Percentiles rank a stretch among this genome's conserved stretches.
Evolutionary conservation across 2,329 filamentous ascomycete species (phyloP).

Genomic region (Cordyceps farinosa): DNA sequence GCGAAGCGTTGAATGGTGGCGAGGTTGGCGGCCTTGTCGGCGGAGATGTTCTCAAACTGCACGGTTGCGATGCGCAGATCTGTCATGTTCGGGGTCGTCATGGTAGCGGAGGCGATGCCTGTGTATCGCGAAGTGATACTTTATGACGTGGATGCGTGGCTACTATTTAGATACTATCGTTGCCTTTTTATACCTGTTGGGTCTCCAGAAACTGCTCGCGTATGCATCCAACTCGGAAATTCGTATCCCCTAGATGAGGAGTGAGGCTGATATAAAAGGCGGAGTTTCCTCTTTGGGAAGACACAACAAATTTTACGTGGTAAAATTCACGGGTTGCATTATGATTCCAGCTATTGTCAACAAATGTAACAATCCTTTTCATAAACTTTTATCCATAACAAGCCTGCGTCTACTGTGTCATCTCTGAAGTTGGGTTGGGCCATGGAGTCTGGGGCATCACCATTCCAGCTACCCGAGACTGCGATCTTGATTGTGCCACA

Average conservation of each 20-base stretch:
- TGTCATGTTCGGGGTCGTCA: not conserved
- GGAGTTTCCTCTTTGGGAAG: constrained; percentile 11
- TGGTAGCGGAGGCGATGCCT: not conserved
- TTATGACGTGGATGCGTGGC: not conserved
- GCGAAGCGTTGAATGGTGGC: constrained; percentile 13
- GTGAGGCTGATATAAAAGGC: constrained; percentile 1
- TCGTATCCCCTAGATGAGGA: not conserved
- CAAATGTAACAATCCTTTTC: not conserved
- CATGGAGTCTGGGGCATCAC: no score
- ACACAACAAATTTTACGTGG: not conserved
- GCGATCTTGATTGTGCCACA: no score
- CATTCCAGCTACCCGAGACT: no score
- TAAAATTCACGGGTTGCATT: no score
- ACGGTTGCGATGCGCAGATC: constrained; percentile 18
- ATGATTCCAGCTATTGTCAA: not conserved
- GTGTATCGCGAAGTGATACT: no score
- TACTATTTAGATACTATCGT: not conserved
- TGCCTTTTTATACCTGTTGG: not conserved
- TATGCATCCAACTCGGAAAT: not conserved
- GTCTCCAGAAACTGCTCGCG: not conserved
- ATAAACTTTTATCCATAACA: not conserved
- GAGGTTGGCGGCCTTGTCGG: constrained; percentile 20
- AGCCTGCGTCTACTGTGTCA: no score
- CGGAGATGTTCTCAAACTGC: constrained; percentile 19
- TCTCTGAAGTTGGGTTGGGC: no score